A percentile compares a stretch with the other conserved stretches of the same genome.
phyloP scores from a whole-genome alignment of 2,329 filamentous ascomycete genomes.

The Westerdykella ornata region DNA sequence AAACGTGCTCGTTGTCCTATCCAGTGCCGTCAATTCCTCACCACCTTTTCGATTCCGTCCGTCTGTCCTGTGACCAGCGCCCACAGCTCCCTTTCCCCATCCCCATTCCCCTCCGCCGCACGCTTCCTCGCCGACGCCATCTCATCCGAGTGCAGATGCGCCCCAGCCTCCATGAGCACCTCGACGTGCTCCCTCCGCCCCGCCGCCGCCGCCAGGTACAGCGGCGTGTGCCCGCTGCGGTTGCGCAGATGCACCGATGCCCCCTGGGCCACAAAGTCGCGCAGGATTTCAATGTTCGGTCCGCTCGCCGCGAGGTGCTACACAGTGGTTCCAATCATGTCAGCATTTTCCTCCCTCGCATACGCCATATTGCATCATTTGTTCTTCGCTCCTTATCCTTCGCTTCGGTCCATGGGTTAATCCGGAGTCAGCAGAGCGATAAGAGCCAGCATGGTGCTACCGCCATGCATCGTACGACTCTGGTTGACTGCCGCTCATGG shows the following conservation, averaged over 20 bases:
- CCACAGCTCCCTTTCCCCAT: slow-evolving; percentile 31
- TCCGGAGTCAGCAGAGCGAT: slow-evolving; percentile 26
- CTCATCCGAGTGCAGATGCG: slow-evolving; percentile 55
- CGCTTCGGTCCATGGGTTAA: slow-evolving; percentile 14
- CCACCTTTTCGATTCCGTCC: too few relatives aligned
- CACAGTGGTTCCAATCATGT: slow-evolving; percentile 11
- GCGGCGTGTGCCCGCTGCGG: slow-evolving; percentile 51
- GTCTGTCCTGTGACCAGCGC: slow-evolving; percentile 22
- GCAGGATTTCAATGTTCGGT: slow-evolving; percentile 50
- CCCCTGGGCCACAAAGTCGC: slow-evolving; percentile 50
- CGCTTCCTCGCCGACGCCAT: slow-evolving; percentile 46
- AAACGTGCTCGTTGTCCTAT: too few relatives aligned
- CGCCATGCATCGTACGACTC: slow-evolving; percentile 11
- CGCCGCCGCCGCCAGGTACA: slow-evolving; percentile 54
- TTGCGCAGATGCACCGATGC: slow-evolving; percentile 56
- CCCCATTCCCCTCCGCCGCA: slow-evolving; percentile 29
- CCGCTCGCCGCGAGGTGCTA: slow-evolving; percentile 54
- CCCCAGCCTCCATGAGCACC: slow-evolving; percentile 50
- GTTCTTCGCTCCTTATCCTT: too few relatives aligned
- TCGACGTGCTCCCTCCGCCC: slow-evolving; percentile 50
- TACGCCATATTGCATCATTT: slow-evolving; percentile 26
- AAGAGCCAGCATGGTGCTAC: slow-evolving; percentile 21
- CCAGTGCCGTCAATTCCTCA: too few relatives aligned
- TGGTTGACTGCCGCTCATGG: too few relatives aligned
- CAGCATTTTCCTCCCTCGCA: slow-evolving; percentile 20